phyloP scores from a whole-genome alignment of 768 basidiomycete species.

The Mycena kentingensis region DNA sequence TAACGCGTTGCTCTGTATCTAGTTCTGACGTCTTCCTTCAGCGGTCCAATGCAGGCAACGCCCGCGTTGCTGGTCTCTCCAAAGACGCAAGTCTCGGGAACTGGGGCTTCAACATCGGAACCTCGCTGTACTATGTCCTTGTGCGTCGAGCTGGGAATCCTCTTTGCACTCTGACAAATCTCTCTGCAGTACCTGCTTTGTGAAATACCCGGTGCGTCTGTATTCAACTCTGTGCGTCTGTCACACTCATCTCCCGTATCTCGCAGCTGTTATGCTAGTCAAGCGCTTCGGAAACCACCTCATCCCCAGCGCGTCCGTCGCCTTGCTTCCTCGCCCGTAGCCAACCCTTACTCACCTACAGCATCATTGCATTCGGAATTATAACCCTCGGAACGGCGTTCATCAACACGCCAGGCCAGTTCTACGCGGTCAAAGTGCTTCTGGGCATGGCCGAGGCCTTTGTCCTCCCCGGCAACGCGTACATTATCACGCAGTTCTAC shows the following conservation, averaged over 20 bases:
- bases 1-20: too few species aligned
- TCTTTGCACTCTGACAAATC: background rate
- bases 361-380: constrained; percentile 1
- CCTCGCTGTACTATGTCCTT: background rate
- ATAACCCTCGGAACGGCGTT: constrained; percentile 7
- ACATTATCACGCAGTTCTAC: constrained; percentile 10
- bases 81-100: background rate
- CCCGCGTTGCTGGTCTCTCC: background rate
- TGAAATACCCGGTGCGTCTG: constrained; percentile 2
- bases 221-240: background rate
- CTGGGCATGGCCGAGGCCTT: constrained; percentile 7
- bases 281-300: constrained; percentile 5
- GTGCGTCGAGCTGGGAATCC: background rate
- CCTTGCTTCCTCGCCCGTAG: background rate
- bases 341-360: background rate
- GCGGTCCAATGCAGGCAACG: constrained; percentile 7
- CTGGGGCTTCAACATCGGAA: constrained; percentile 11
- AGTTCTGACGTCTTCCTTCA: background rate
- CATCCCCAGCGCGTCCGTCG: constrained; percentile 1
- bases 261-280: constrained; percentile 6
- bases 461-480: constrained; percentile 9
- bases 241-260: background rate
- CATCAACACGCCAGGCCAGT: background rate
- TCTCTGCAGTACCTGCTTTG: background rate
- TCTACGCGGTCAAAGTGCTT: constrained; percentile 1